Evolutionary conservation across 2,329 filamentous ascomycete genomes (phyloP).

Genomic region (Zalaria obscura): DNA sequence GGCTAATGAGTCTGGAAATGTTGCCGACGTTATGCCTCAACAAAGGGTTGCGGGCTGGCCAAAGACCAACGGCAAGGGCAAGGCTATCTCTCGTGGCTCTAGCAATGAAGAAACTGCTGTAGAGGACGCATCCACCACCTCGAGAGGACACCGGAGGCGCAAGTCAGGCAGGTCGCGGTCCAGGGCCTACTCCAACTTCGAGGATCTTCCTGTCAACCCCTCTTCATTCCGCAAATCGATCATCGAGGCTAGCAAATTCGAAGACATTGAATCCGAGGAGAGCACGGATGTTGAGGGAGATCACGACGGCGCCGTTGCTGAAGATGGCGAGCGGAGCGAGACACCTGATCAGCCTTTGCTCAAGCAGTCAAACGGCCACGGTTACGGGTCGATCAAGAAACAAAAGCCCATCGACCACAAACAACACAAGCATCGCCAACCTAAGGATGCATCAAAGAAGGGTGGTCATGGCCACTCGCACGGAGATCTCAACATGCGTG

Average conservation of each 20-base stretch:
- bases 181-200: slow-evolving; percentile 42
- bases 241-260: slow-evolving; percentile 62
- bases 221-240: slow-evolving; percentile 86
- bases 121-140: slow-evolving; percentile 7
- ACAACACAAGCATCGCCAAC: slow-evolving; percentile 67
- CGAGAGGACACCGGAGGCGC: slow-evolving; percentile 28
- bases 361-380: slow-evolving; percentile 18
- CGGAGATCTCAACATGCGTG: slow-evolving; percentile 87
- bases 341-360: slow-evolving; percentile 16
- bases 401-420: slow-evolving; percentile 20
- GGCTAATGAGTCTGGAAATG: slow-evolving; percentile 44
- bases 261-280: slow-evolving; percentile 38
- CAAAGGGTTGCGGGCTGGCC: slow-evolving; percentile 41
- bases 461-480: slow-evolving; percentile 63
- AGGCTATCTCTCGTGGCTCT: slow-evolving; percentile 10
- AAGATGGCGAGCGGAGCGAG: slow-evolving; percentile 19
- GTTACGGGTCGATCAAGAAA: slow-evolving; percentile 10
- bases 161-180: slow-evolving; percentile 46
- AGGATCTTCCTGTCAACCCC: slow-evolving; percentile 70
- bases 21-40: slow-evolving; percentile 50
- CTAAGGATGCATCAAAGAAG: slow-evolving; percentile 41
- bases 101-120: slow-evolving; percentile 16
- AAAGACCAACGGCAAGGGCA: slow-evolving; percentile 12
- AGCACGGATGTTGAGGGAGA: slow-evolving; percentile 43
- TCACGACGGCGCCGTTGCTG: slow-evolving; percentile 34